Evolutionary conservation across 2,329 filamentous ascomycete genomes (phyloP).

Genomic region (Rhinocladiella similis): DNA sequence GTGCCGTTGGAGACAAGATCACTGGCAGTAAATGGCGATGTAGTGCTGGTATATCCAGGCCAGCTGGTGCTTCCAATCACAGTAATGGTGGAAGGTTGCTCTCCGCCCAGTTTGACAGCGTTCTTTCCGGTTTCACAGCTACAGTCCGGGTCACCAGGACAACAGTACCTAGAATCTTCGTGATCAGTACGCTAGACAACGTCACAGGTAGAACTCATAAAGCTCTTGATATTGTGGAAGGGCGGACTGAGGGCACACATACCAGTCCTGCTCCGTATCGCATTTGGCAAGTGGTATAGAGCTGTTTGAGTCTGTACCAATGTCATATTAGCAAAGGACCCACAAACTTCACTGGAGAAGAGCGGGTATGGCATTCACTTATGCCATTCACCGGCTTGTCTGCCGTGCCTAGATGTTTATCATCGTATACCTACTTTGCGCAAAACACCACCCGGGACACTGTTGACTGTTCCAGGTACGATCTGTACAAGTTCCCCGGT

Average conservation of each 20-base stretch:
- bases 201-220: not conserved
- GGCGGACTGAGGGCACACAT: not conserved
- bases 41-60: constrained; percentile 13
- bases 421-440: constrained; percentile 7
- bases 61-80: constrained; percentile 20
- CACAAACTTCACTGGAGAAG: too few species aligned
- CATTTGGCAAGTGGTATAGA: constrained; percentile 14
- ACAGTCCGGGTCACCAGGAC: constrained; percentile 7
- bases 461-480: constrained; percentile 16
- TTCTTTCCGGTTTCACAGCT: constrained; percentile 12
- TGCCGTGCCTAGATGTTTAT: not conserved
- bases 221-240: not conserved
- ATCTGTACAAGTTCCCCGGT: constrained; percentile 17
- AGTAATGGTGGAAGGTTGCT: constrained; percentile 9
- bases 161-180: constrained; percentile 4
- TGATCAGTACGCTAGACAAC: not conserved
- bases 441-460: constrained; percentile 19
- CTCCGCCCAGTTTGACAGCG: constrained; percentile 11
- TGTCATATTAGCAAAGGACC: too few species aligned
- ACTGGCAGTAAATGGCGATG: constrained; percentile 5
- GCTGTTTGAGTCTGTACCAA: constrained; percentile 5
- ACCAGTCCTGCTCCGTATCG: constrained; percentile 6
- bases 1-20: constrained; percentile 9
- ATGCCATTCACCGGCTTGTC: not conserved
- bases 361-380: too few species aligned